Conservation (phyloP, 345 rosid species). For the Alliaria petiolata region DNA sequence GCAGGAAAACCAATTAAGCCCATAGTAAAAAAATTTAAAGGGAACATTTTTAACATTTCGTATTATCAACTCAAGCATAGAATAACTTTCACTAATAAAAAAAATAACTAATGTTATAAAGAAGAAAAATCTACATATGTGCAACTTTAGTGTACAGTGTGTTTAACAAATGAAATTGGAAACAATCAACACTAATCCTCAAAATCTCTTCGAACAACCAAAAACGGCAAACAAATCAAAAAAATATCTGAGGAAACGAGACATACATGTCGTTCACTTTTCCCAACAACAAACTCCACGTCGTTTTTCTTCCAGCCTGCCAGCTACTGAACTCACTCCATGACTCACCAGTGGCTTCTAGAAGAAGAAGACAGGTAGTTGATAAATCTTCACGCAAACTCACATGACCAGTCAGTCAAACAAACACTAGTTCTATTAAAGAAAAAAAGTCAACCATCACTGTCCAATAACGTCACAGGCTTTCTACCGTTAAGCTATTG, state of each 20-base stretch:
- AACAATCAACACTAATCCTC: not conserved
- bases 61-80: not conserved
- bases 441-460: constrained; percentile 16
- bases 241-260: not conserved
- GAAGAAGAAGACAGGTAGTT: not conserved
- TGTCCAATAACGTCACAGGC: constrained; percentile 17
- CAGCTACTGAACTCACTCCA: not conserved
- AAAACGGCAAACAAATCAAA: not conserved
- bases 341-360: constrained; percentile 4
- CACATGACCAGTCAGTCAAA: not conserved
- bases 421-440: not conserved
- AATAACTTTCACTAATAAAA: not conserved
- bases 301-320: not conserved
- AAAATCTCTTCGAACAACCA: not conserved
- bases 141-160: not conserved
- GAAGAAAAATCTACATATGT: not conserved
- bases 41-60: too few species aligned
- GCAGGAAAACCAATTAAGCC: too few species aligned
- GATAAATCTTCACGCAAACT: constrained; percentile 3
- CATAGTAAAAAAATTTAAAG: too few species aligned
- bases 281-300: not conserved
- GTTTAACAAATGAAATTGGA: not conserved
- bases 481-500: not conserved
- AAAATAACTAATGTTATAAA: not conserved
- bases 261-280: not conserved